Base-by-base conservation (phyloP, 805 yeast species). In the Ogataea paradorogensis region DNA sequence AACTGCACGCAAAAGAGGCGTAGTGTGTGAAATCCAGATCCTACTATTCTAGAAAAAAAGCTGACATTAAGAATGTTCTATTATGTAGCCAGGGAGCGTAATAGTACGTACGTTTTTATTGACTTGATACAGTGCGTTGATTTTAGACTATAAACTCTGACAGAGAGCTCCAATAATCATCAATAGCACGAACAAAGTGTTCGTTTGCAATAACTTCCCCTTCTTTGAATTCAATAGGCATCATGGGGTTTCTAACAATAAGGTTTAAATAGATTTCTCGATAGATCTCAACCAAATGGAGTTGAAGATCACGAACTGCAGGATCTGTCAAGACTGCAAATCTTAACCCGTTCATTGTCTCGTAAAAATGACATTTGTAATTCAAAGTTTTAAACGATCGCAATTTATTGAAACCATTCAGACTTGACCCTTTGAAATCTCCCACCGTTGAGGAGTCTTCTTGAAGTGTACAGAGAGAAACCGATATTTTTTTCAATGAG, bases 341-440 rank as follows among this genome's bases (percentile, higher is more conserved):
- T 60, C 86, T 80, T 42, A 90, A 63, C 26, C 88, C 89, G 1
- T 93, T 75, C 5, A 88, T 77, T 1, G 95, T 79, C 59, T 88
- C 96, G 52, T 71, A 75, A 49, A 77, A 82, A 58, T 91, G 97
- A 20, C 87, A 78, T 47, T 90, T 73, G 61, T 83, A 90, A 46
- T 76, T 74, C 2, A 86, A 79, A 1, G 96, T 86, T n/a, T 83
- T 63, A 51, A 78, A 80, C 2, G 82, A 73, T 22, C 33, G 37
- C 23, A 53, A 34, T 5, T 34, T 18, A 33, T 52, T 55, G 23
- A 49, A 48, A 33, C 58, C 65, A 16, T 67, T 69, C 33, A 74
- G 54, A 29, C 42, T 46, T 9, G 43, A 33, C 6, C 26, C 18
- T 15, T 27, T 33, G 35, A 38, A 50, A 16, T 41, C 42, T 10